These are phyloP conservation scores for Cladosporium phlei DNA, from an alignment of 2,329 filamentous ascomycete genomes.

Conservation along the genomic window DNA sequence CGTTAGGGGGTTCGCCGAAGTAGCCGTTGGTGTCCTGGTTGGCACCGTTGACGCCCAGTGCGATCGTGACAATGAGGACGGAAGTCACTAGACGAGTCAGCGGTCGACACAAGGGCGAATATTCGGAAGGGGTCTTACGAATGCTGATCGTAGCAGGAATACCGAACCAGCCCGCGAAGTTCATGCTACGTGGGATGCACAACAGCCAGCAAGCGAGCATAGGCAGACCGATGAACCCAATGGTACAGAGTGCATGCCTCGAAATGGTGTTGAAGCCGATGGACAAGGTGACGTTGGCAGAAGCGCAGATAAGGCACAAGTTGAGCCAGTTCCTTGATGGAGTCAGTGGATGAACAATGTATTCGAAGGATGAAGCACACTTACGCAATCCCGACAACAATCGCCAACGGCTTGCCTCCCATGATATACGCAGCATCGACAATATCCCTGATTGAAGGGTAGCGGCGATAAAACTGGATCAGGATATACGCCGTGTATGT, in stretches of 20 bases:
- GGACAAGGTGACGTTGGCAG: conserved; percentile 13
- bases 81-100: background rate
- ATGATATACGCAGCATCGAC: conserved; percentile 6
- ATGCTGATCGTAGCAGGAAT: conserved; percentile 10
- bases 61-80: conserved; percentile 22
- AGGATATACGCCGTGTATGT: conserved; percentile 7
- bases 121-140: background rate
- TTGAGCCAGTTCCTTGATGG: too few relatives aligned
- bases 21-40: conserved; percentile 56
- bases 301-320: conserved; percentile 17
- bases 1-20: conserved; percentile 3
- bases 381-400: conserved; percentile 13
- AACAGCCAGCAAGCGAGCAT: conserved; percentile 16
- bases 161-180: conserved; percentile 17
- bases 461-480: conserved; percentile 6
- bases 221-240: conserved; percentile 16
- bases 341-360: background rate
- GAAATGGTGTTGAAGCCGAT: conserved; percentile 17
- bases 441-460: conserved; percentile 6
- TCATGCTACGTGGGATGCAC: conserved; percentile 16
- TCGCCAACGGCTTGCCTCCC: conserved; percentile 8
- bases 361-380: too few relatives aligned
- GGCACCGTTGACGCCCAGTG: conserved; percentile 68
- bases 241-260: conserved; percentile 12
- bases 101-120: too few relatives aligned